Evolutionary conservation across 441 rosid genomes (phyloP), one percentile per base, ranked within the genome.

Genomic region (Sinapis alba): DNA sequence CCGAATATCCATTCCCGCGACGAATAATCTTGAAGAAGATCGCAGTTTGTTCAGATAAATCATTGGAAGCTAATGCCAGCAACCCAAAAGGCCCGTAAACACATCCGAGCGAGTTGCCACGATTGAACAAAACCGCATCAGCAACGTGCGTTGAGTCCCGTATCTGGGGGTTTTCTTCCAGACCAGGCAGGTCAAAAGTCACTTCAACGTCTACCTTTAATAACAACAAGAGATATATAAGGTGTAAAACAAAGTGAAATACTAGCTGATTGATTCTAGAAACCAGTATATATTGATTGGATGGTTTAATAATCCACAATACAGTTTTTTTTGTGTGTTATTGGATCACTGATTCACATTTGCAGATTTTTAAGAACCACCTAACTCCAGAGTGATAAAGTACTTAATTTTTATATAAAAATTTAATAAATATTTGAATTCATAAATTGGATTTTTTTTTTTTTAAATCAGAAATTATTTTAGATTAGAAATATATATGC

Each of bases 31-130:
- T 78, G 34, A 90, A 90, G 82, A 83, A 90, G 32, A 92, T 76
- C 0, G 93, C 89, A 16, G 94, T 90, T 66, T 75, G 83, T 68
- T 92, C 98, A 1, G 82, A 62, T 73, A 90, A 81, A 71, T 85
- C 88, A 75, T 79, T 67, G 26, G 86, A 63, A 5, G 92, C 94
- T 62, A 89, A 83, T 23, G 81, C 83, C 75, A 86, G 53, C 71
- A 93, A 61, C 13, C 98, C 94, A 62, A 93, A 93, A 26, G 98
- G 98, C 36, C 94, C 92, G 16, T 78, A 68, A 36, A 61, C 56
- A 6, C 79, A 68, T 26, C 66, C 28, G 3, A 5, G 51, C 27
- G 16, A 64, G 24, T 2, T 69, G 36, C 69, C 62, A 43, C 67
- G 72, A 9, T 56, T 43, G 70, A 68, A 79, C 64, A 79, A 26